A percentile compares a stretch with the other conserved stretches of the same genome.
These are phyloP conservation scores for Saturnispora sanitii DNA, from an alignment of 805 yeast species.

Conservation along the genomic window DNA sequence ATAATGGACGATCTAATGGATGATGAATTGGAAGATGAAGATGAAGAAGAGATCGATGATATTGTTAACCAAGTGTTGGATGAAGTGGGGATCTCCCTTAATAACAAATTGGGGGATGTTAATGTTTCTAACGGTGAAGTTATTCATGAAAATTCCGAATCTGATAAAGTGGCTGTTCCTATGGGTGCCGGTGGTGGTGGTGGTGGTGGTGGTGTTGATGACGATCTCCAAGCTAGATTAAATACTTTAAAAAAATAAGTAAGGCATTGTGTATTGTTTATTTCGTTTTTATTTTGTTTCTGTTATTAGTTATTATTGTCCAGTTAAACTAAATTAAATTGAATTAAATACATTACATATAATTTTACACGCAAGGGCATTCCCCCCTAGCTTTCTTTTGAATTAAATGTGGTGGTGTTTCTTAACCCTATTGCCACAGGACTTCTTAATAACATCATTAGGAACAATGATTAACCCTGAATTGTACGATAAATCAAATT, in stretches of 20 bases:
- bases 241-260: conserved; percentile 62
- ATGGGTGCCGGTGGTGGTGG: conserved; percentile 32
- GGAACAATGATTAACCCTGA: conserved; percentile 20
- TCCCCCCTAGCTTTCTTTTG: too few species aligned
- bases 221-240: conserved; percentile 81
- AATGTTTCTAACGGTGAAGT: conserved; percentile 1
- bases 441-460: conserved; percentile 18
- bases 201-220: conserved; percentile 63
- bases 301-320: neutral
- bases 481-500: conserved; percentile 13
- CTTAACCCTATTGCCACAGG: conserved; percentile 13
- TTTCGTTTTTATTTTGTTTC: neutral
- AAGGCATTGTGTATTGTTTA: neutral
- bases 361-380: neutral
- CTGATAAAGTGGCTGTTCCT: conserved; percentile 22
- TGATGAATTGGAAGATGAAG: conserved; percentile 76
- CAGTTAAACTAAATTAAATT: neutral
- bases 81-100: conserved; percentile 87
- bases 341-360: neutral
- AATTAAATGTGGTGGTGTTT: conserved; percentile 16
- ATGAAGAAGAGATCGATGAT: conserved; percentile 78
- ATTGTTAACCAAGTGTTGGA: conserved; percentile 86
- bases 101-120: conserved; percentile 30
- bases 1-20: conserved; percentile 96
- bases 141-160: conserved; percentile 28